Evolutionary conservation across 1,284 basidiomycete genomes (phyloP), one percentile per base, ranked within the genome.

Genomic region (Pseudozyma flocculosa): DNA sequence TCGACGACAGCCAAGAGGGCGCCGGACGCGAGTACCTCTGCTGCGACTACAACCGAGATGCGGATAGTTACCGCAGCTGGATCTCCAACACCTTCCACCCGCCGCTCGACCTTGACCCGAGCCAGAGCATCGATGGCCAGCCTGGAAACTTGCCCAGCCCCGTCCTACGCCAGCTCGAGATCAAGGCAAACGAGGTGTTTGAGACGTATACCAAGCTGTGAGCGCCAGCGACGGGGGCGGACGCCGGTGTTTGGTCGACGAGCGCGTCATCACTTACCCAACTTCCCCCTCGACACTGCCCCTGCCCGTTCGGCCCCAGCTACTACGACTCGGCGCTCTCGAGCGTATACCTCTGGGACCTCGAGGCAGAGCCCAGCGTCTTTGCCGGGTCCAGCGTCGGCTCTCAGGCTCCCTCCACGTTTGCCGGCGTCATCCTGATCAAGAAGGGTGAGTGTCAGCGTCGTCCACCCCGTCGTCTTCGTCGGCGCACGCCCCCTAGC

Each of bases 301-400:
- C n/a, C n/a, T n/a, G n/a, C n/a, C n/a, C n/a, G n/a, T 5, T 29
- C 29, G 7, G 29, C 7, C 29, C 7, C 29, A 90, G 89, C 83
- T 98, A 98, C 83, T 96, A 86, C 79, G 94, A 97, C 79, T 92
- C 93, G 5, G 95, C 95, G 4, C 87, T 91, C 1, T 95, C 92
- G n/a, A 92, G 89, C 18, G 94, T 95, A 17, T 99, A 95, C 79
- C 85, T 99, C 13, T 99, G 95, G 95, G 95, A 98, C 76, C 83
- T 94, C 19, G 93, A 96, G 53, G 92, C 95, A 26, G 68, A 66
- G n/a, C 48, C 61, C 18, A 63, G 59, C 48, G 49, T 55, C 32
- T 44, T 67, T 17, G 19, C 56, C 9, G 51, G 46, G 14, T 59
- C 54, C 1, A 32, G 57, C 4, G 59, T 59, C 4, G 51, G 47